Evolutionary conservation across 352 stramenopile genomes (phyloP).

Genomic region (Globisporangium heterothallicum): DNA sequence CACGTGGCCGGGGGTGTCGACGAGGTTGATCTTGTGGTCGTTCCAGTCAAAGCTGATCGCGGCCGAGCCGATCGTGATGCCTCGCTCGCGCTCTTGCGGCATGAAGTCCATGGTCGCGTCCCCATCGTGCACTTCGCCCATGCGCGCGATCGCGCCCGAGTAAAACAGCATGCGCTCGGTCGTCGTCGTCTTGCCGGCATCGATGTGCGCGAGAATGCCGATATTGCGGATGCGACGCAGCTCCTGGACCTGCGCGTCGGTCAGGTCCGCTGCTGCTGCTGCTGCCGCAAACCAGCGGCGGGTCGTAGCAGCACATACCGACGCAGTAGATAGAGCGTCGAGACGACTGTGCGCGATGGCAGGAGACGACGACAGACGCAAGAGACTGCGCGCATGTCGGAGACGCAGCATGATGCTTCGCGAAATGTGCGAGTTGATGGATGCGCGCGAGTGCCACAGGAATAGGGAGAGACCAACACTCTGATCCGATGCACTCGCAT

Average conservation of each 20-base stretch:
- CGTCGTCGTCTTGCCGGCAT: constrained; percentile 98
- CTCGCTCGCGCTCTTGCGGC: constrained; percentile 93
- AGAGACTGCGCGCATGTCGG: neutral
- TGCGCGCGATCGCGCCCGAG: constrained; percentile 70
- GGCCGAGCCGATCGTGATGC: constrained; percentile 97
- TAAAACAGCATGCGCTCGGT: constrained; percentile 99
- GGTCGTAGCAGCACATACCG: constrained; percentile 1
- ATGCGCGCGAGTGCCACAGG: neutral
- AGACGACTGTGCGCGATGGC: neutral
- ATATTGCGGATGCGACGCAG: constrained; percentile 91
- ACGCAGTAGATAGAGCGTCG: no score
- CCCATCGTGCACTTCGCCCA: constrained; percentile 74
- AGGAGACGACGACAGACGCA: neutral
- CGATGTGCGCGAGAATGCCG: constrained; percentile 98
- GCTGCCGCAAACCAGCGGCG: neutral
- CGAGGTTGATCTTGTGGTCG: constrained; percentile 95
- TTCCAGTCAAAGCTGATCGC: constrained; percentile 95
- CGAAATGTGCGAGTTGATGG: neutral
- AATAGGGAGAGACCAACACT: no score
- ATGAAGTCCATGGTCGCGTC: constrained; percentile 84
- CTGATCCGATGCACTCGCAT: no score
- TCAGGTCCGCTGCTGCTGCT: neutral
- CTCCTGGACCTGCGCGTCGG: constrained; percentile 6
- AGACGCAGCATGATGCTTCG: neutral
- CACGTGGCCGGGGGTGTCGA: constrained; percentile 96